Evolutionary conservation across 1,284 basidiomycete genomes (phyloP), one percentile per base, ranked within the genome.

Genomic region (Bjerkandera adusta): DNA sequence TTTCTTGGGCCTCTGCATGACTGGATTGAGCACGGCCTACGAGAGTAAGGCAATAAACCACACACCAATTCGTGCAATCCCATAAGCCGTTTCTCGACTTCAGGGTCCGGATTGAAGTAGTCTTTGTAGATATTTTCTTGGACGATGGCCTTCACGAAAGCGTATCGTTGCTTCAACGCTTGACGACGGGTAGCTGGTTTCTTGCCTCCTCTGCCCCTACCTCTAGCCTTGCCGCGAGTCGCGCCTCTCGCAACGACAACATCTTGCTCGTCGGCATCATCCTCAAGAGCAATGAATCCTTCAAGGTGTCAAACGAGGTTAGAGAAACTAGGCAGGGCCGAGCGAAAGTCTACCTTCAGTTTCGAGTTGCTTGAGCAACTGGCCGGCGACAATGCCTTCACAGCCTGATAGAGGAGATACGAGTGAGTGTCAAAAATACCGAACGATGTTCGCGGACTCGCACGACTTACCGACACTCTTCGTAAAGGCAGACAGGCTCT

Each of bases 331-430:
- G n/a, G 27, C 36, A 25, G 15, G 18, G 13, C 21, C 3, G 15
- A n/a, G 29, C 25, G 11, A 18, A 39, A 30, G 16, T 27, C 26
- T 37, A 84, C 87, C 85, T 73, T 89, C 83, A 24, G 71, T 69
- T 60, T 89, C 83, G 12, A 90, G 71, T 36, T 81, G 69, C 57
- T 79, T 81, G 60, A 87, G 76, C 16, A 88, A 64, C 54, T 84
- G 83, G 1, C 75, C 73, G 22, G 79, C 76, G 7, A 83, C 68
- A 20, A 70, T 61, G 29, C 71, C 67, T 48, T 80, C 71, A 50
- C 81, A 82, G 42, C 75, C 85, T 84, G 48, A n/a, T n/a, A n/a
- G n/a, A n/a, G n/a, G n/a, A n/a, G n/a, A n/a, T n/a, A n/a, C n/a
- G n/a, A n/a, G n/a, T n/a, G n/a, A n/a, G n/a, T n/a, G n/a, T n/a